Evolutionary conservation across 2,329 filamentous ascomycete species (phyloP).

Genomic region (Pseudonectria buxi): DNA sequence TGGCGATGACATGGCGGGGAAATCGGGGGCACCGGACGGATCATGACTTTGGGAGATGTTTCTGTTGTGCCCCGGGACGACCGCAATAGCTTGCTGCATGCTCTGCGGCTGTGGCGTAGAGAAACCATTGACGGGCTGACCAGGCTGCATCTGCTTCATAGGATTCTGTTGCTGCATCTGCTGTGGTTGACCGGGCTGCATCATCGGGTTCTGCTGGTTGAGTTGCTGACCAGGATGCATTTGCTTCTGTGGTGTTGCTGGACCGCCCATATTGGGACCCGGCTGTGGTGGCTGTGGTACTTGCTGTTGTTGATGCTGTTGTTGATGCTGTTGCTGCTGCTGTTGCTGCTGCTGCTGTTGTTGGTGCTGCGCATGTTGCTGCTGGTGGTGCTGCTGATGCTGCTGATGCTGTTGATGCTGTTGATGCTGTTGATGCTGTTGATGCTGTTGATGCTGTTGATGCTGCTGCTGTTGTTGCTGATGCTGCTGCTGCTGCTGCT

Average conservation of each 20-base stretch:
- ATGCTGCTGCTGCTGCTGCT: slow-evolving; percentile 25
- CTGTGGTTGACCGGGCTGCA: slow-evolving; percentile 23
- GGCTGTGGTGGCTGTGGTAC: slow-evolving; percentile 12
- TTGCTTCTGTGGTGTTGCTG: slow-evolving; percentile 26
- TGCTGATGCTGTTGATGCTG: slow-evolving; percentile 38
- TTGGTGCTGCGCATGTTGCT: slow-evolving; percentile 18
- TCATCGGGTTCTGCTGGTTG: slow-evolving; percentile 28
- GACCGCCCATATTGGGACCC: slow-evolving; percentile 16
- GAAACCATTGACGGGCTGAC: slow-evolving; percentile 32
- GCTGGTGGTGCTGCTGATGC: slow-evolving; percentile 31
- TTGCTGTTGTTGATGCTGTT: slow-evolving; percentile 20
- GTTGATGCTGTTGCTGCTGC: slow-evolving; percentile 14
- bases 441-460: slow-evolving; percentile 24
- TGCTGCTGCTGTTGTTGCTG: slow-evolving; percentile 26
- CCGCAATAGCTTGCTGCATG: slow-evolving; percentile 14
- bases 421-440: slow-evolving; percentile 31
- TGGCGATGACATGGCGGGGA: slow-evolving; percentile 39
- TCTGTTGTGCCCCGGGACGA: slow-evolving; percentile 34
- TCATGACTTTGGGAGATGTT: slow-evolving; percentile 48
- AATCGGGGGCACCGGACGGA: slow-evolving; percentile 27
- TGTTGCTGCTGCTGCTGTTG: slow-evolving; percentile 29
- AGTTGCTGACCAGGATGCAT: slow-evolving; percentile 28
- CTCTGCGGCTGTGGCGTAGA: slow-evolving; percentile 26
- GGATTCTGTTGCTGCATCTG: slow-evolving; percentile 30
- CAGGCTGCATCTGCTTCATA: slow-evolving; percentile 37